Percentiles rank a stretch among this genome's conserved stretches.
phyloP scores from a whole-genome alignment of 306 rosid species.

The Sphenostylis stenocarpa region DNA sequence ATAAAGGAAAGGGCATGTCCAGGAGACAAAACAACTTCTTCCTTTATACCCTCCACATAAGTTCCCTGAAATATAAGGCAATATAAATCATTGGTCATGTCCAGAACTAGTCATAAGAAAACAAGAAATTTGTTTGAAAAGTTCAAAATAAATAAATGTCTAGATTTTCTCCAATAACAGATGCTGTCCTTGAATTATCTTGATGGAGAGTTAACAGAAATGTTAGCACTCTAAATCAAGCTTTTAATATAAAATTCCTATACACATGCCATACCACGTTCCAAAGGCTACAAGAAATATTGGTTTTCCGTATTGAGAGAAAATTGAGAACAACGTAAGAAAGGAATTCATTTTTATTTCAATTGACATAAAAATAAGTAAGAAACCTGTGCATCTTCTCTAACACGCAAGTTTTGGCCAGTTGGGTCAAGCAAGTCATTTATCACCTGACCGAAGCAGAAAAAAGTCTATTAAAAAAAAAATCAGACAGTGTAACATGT shows the following conservation, averaged over 20 bases:
- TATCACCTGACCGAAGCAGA: constrained; percentile 72
- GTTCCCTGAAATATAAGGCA: constrained; percentile 71
- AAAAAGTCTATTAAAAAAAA: constrained; percentile 35
- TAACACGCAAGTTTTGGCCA: constrained; percentile 97
- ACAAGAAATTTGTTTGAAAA: background rate
- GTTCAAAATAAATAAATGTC: constrained; percentile 8
- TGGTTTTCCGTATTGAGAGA: background rate
- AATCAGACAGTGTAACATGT: background rate
- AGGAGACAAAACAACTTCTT: constrained; percentile 96
- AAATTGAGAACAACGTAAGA: constrained; percentile 2
- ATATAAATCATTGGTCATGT: constrained; percentile 7
- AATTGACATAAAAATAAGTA: constrained; percentile 22
- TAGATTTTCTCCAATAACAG: constrained; percentile 5
- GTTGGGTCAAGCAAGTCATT: constrained; percentile 99
- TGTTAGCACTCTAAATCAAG: background rate
- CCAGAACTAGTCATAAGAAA: constrained; percentile 8
- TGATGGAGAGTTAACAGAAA: background rate
- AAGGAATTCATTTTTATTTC: background rate
- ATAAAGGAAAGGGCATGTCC: constrained; percentile 97
- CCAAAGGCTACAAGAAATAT: constrained; percentile 20
- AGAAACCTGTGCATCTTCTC: constrained; percentile 98
- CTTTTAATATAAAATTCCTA: constrained; percentile 8
- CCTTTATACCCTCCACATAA: constrained; percentile 98
- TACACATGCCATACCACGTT: constrained; percentile 9
- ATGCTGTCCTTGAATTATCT: background rate